Evolutionary conservation across 768 basidiomycete genomes (phyloP).

Genomic region (Gautieria morchelliformis): DNA sequence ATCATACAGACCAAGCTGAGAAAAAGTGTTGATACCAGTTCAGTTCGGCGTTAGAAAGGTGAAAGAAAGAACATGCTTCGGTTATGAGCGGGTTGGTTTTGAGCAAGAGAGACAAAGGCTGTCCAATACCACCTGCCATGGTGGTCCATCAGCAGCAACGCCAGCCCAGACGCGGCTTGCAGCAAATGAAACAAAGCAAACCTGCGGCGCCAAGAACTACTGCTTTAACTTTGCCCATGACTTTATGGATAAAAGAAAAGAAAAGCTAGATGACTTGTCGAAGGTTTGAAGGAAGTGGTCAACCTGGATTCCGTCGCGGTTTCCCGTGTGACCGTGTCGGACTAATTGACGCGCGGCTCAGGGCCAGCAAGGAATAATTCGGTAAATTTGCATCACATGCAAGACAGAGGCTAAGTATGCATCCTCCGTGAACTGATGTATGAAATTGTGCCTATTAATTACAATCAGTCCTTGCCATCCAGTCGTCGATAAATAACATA

Average conservation of each 20-base stretch:
- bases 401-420: too few species aligned
- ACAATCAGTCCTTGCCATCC: too few species aligned
- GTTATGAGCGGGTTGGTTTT: constrained; percentile 79
- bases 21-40: too few species aligned
- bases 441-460: too few species aligned
- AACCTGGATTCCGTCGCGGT: background rate
- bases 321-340: background rate
- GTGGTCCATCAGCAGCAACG: background rate
- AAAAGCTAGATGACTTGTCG: background rate
- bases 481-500: too few species aligned
- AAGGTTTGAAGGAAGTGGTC: background rate
- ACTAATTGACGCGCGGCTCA: background rate
- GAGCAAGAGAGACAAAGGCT: constrained; percentile 87
- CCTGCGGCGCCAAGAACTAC: constrained; percentile 96
- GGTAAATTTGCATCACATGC: too few species aligned
- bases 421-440: too few species aligned
- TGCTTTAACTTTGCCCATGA: constrained; percentile 44
- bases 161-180: background rate
- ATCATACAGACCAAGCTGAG: constrained; percentile 82
- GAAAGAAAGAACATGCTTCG: constrained; percentile 34
- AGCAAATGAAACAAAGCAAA: constrained; percentile 21
- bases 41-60: background rate
- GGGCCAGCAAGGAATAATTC: too few species aligned
- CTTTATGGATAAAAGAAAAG: background rate
- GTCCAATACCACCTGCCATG: constrained; percentile 82